Evolutionary conservation across 495 filamentous ascomycete genomes (phyloP), one percentile per base, ranked within the genome.

Genomic region (Talaromyces thailandensis): DNA sequence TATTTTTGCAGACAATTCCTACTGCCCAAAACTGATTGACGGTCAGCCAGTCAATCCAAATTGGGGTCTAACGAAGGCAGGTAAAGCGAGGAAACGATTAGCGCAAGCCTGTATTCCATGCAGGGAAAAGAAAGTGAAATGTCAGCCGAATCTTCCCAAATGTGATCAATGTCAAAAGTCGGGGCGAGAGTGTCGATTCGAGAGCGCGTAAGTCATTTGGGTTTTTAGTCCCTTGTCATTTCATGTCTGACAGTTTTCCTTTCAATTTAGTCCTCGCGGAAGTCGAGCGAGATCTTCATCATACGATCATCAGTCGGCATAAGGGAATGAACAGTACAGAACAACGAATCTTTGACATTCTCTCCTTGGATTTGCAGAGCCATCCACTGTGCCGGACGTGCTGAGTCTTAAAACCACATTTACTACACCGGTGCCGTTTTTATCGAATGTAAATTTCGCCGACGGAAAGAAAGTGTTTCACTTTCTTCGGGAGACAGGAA

Each of bases 51-150:
- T 96, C 48, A 96, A 96, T 72, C 89, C 91, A 1, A 87, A 90
- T 64, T 96, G 92, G 92, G 92, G 92, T 1, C 83, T 95, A 25
- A 96, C 92, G 24, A 96, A 96, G 70, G 92, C 92, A 3, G 91
- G 91, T 9, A 96, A 93, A 71, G 91, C 92, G 32, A 83, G 92
- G 64, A 96, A 96, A 72, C 81, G 92, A 52, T 78, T 96, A 16
- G 91, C 91, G 31, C 91, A 94, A 65, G 92, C 92, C 16, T 96
- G 92, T 68, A 79, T 93, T 57, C 93, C 90, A 9, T 96, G 92
- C 71, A 84, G 92, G 29, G 91, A 96, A 73, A 96, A 96, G 84
- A 96, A 96, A 79, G 94, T 96, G 76, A 96, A 94, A 71, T 96
- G 92, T 66, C 92, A 96, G 63, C 92, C 91, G 6, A 92, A 90